Base-by-base conservation (phyloP, 768 basidiomycete species). In the Coprinopsis cinerea region DNA sequence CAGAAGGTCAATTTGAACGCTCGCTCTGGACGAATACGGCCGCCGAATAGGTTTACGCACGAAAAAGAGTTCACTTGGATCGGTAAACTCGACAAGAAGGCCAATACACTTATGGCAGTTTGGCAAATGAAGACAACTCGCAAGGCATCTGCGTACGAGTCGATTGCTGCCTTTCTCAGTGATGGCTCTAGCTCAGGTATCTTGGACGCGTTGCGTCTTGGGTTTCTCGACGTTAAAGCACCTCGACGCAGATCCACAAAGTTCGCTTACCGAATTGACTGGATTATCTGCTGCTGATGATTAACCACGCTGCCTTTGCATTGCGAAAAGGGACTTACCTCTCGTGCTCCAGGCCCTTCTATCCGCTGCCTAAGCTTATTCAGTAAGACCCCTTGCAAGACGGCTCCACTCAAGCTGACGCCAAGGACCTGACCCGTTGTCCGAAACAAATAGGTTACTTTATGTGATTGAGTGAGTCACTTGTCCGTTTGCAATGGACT, bases 371-470 rank as follows among this genome's bases (percentile, higher is more conserved):
- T 78, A 48, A 99, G 71, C 60, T 88, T 81, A 42, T 71, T 65
- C 24, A 83, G 68, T 34, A 99, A 74, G 28, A 95, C 75, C 4
- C 79, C 77, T 66, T 99, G 95, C 26, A 94, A 69, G 23, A 98
- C 64, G 0, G 91, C 85, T 18, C 92, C 89, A 57, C 83, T 84
- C 40, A 94, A 70, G 58, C 89, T 88, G 47, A 99, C 95, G 28
- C 95, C 96, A 48, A 97, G 76, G 20, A 96, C 96, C 71, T 97
- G 95, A 2, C 94, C 94, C 15, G 90, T 88, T 6, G 92, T 93
- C 55, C 94, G 75, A 73, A 94, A 95, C 41, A 96, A 74, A 67
- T 98, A 98, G 26, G 88, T 89, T 59, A 94, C 92, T 95, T 57
- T 15, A 48, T 40, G 44, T 24, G 35, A 53, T 26, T 6, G 17